A percentile compares a stretch with the other conserved stretches of the same genome.
Conservation (phyloP, 257 asterid species). For the Marsdenia floribunda region DNA sequence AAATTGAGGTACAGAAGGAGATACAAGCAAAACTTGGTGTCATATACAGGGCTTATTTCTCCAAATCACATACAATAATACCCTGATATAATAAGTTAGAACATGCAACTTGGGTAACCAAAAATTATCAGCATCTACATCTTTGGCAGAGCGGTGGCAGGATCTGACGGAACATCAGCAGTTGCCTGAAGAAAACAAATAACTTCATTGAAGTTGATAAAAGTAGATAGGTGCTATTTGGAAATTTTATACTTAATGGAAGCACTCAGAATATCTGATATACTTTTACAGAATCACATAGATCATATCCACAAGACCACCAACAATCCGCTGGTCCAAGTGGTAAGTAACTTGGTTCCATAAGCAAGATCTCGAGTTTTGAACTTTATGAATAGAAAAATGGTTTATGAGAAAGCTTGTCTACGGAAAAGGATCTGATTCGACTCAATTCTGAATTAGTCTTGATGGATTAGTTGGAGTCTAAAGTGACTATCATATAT, state of each 20-base stretch:
- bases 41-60: background rate
- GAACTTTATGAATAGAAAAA: too few relatives aligned
- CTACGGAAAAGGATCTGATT: too few relatives aligned
- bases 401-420: too few relatives aligned
- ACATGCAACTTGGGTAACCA: background rate
- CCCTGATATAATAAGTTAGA: too few relatives aligned
- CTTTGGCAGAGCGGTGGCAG: conserved; percentile 63
- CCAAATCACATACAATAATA: background rate
- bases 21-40: background rate
- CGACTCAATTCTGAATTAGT: too few relatives aligned
- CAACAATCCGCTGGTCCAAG: too few relatives aligned
- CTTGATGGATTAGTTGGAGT: too few relatives aligned
- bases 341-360: too few relatives aligned
- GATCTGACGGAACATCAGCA: conserved; percentile 49
- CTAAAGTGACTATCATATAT: too few relatives aligned
- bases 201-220: background rate
- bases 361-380: too few relatives aligned
- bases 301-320: conserved; percentile 1
- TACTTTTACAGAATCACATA: conserved; percentile 5
- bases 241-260: background rate
- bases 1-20: background rate
- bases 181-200: conserved; percentile 47
- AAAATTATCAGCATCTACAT: conserved; percentile 21
- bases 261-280: background rate
- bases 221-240: background rate